These are phyloP conservation scores for Blastomyces percursus DNA, from an alignment of 2,329 filamentous ascomycete species.

Conservation along the genomic window DNA sequence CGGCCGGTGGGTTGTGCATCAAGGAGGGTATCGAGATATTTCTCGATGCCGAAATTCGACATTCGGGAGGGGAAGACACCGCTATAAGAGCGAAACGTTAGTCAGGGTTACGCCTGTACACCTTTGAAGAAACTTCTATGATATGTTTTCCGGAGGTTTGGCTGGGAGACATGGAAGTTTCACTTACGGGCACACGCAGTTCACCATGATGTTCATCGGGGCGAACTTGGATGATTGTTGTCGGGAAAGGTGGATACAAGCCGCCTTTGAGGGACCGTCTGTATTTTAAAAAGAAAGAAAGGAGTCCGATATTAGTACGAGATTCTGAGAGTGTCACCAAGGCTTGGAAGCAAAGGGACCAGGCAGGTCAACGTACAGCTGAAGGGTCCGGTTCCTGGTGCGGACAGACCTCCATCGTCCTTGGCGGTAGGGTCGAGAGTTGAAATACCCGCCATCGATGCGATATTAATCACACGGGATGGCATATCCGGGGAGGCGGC, in stretches of 20 bases:
- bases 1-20: conserved; percentile 37
- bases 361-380: conserved; percentile 18
- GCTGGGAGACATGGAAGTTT: neutral
- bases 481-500: conserved; percentile 26
- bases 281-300: neutral
- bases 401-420: conserved; percentile 34
- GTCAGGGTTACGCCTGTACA: neutral
- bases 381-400: conserved; percentile 33
- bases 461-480: conserved; percentile 33
- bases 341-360: conserved; percentile 5
- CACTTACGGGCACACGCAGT: conserved; percentile 28
- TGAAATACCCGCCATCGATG: conserved; percentile 32
- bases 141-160: too few species aligned
- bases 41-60: conserved; percentile 34
- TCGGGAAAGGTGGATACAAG: conserved; percentile 34
- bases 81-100: neutral
- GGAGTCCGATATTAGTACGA: neutral
- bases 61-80: conserved; percentile 36
- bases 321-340: neutral
- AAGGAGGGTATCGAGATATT: conserved; percentile 33
- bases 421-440: conserved; percentile 38
- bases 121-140: neutral
- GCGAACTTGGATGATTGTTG: conserved; percentile 33
- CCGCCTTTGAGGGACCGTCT: conserved; percentile 34
- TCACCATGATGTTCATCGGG: conserved; percentile 34